Evolutionary conservation across 495 filamentous ascomycete species (phyloP).

Genomic region (Penicillium odoratum): DNA sequence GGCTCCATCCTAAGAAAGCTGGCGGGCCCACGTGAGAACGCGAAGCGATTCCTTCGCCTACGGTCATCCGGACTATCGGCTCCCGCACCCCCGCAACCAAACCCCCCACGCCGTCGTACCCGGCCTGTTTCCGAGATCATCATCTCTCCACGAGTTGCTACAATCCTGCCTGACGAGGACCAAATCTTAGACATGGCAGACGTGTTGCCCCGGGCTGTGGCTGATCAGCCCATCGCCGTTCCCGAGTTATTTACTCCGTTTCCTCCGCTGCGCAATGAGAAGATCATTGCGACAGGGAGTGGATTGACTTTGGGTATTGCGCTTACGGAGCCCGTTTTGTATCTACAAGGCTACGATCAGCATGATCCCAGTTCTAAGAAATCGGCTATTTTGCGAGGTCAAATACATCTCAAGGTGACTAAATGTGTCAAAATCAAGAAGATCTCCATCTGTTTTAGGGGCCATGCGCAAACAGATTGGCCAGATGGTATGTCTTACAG

Average conservation of each 20-base stretch:
- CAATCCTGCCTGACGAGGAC: slow-evolving; percentile 28
- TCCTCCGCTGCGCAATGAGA: slow-evolving; percentile 51
- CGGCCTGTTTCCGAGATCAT: slow-evolving; percentile 48
- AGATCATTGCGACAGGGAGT: slow-evolving; percentile 71
- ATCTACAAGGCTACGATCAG: slow-evolving; percentile 88
- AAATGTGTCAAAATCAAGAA: slow-evolving; percentile 95
- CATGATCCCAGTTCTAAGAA: slow-evolving; percentile 65
- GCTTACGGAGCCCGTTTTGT: slow-evolving; percentile 87
- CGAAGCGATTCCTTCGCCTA: slow-evolving; percentile 51
- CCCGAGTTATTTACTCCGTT: slow-evolving; percentile 37
- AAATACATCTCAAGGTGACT: slow-evolving; percentile 75
- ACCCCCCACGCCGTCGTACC: slow-evolving; percentile 14
- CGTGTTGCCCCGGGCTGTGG: slow-evolving; percentile 28
- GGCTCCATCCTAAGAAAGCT: slow-evolving; percentile 42
- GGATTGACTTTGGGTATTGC: slow-evolving; percentile 71
- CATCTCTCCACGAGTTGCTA: slow-evolving; percentile 30
- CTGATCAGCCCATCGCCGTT: slow-evolving; percentile 21
- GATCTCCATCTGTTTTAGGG: slow-evolving; percentile 83
- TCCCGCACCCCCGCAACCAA: slow-evolving; percentile 25
- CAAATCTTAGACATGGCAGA: slow-evolving; percentile 25
- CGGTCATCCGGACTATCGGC: slow-evolving; percentile 32
- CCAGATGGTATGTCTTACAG: slow-evolving; percentile 68
- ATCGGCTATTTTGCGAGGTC: slow-evolving; percentile 84
- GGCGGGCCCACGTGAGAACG: slow-evolving; percentile 51
- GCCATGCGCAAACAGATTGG: slow-evolving; percentile 90